Conservation (phyloP, 768 basidiomycete species). For the Suillus decipiens region DNA sequence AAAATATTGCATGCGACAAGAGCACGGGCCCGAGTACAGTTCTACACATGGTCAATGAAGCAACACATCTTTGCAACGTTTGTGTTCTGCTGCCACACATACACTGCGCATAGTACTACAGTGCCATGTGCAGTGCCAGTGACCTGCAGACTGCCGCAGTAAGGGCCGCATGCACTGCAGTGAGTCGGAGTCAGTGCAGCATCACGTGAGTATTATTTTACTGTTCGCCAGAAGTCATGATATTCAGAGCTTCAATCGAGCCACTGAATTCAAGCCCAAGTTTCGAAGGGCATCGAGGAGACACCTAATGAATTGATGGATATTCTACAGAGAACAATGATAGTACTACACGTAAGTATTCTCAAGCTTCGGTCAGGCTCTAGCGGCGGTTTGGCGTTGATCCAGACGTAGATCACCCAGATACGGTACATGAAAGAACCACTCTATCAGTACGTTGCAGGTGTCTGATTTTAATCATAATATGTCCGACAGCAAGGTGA, state of each 20-base stretch:
- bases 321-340: background rate
- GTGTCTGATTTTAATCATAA: background rate
- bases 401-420: background rate
- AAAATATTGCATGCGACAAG: background rate
- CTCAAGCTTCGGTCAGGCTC: background rate
- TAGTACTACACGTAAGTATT: background rate
- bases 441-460: background rate
- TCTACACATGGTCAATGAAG: too few species aligned
- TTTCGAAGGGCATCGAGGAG: background rate
- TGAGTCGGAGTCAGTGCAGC: background rate
- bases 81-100: too few species aligned
- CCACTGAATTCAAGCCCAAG: background rate
- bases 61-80: too few species aligned
- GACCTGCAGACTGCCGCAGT: too few species aligned
- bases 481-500: slow-evolving; percentile 2
- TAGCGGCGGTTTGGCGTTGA: background rate
- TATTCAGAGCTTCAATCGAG: background rate
- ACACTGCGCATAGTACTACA: too few species aligned
- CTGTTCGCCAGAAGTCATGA: background rate
- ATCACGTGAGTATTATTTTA: background rate
- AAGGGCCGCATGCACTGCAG: too few species aligned
- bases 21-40: too few species aligned
- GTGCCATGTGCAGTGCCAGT: too few species aligned
- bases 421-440: slow-evolving; percentile 5
- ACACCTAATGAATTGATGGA: background rate